These are phyloP conservation scores for Arabidopsis suecica DNA, from an alignment of 345 rosid species.

Conservation along the genomic window DNA sequence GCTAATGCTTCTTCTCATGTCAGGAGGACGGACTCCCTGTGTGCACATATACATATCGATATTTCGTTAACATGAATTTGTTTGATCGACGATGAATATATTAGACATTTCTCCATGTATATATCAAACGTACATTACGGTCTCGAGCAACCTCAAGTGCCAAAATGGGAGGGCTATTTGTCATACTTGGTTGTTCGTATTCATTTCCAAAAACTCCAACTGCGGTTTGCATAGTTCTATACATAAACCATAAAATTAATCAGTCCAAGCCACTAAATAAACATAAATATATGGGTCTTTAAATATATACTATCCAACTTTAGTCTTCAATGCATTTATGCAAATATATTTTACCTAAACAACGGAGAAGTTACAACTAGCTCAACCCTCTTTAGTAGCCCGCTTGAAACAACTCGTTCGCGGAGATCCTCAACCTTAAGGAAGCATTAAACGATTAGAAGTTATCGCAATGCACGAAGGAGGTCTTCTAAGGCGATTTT, in stretches of 20 bases:
- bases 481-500: neutral
- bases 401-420: conserved; percentile 37
- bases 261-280: neutral
- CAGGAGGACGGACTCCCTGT: conserved; percentile 83
- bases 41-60: neutral
- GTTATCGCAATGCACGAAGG: neutral
- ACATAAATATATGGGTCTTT: neutral
- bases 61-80: neutral
- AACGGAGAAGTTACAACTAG: conserved; percentile 49
- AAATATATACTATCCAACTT: neutral
- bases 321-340: neutral
- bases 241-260: neutral
- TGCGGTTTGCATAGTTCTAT: conserved; percentile 84
- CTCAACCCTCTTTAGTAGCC: conserved; percentile 42
- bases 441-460: neutral
- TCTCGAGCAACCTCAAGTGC: conserved; percentile 83
- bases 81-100: neutral
- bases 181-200: conserved; percentile 28
- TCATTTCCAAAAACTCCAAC: conserved; percentile 63
- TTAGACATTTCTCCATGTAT: neutral
- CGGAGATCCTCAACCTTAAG: conserved; percentile 46
- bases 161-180: conserved; percentile 56
- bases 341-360: conserved; percentile 37
- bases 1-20: conserved; percentile 65
- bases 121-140: conserved; percentile 57